Percentiles rank a stretch among this genome's conserved stretches.
These are phyloP conservation scores for Chaetomium tenue DNA, from an alignment of 495 filamentous ascomycete species.

Conservation along the genomic window DNA sequence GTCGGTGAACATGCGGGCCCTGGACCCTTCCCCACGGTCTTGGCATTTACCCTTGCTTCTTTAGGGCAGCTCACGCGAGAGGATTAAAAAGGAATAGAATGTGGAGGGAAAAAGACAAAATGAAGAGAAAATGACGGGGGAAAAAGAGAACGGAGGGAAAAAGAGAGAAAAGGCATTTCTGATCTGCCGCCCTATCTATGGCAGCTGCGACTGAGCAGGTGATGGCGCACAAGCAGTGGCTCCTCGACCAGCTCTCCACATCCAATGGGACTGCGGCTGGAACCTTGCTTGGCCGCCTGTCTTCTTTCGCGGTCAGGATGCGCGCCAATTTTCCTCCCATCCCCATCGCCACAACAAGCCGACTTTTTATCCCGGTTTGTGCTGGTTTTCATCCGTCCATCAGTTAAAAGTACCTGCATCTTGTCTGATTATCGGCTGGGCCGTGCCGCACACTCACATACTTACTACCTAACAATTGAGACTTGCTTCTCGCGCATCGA, in stretches of 20 bases:
- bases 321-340: slow-evolving; percentile 12
- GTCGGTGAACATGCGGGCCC: slow-evolving; percentile 1
- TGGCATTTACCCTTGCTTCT: not conserved
- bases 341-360: not conserved
- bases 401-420: not conserved
- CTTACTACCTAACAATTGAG: too few relatives aligned
- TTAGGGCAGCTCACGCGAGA: too few relatives aligned
- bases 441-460: not conserved
- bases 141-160: too few relatives aligned
- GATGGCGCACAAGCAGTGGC: too few relatives aligned
- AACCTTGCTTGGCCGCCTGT: not conserved
- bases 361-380: not conserved
- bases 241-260: too few relatives aligned
- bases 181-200: too few relatives aligned
- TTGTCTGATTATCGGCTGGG: not conserved
- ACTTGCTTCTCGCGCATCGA: not conserved
- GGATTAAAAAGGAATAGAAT: too few relatives aligned
- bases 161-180: too few relatives aligned
- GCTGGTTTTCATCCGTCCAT: not conserved
- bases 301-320: not conserved
- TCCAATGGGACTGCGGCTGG: too few relatives aligned
- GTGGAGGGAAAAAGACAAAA: too few relatives aligned
- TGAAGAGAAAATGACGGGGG: too few relatives aligned
- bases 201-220: too few relatives aligned
- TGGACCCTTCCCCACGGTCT: not conserved